Conservation (phyloP, 2,329 filamentous ascomycete species). For the Karstenula rhodostoma region DNA sequence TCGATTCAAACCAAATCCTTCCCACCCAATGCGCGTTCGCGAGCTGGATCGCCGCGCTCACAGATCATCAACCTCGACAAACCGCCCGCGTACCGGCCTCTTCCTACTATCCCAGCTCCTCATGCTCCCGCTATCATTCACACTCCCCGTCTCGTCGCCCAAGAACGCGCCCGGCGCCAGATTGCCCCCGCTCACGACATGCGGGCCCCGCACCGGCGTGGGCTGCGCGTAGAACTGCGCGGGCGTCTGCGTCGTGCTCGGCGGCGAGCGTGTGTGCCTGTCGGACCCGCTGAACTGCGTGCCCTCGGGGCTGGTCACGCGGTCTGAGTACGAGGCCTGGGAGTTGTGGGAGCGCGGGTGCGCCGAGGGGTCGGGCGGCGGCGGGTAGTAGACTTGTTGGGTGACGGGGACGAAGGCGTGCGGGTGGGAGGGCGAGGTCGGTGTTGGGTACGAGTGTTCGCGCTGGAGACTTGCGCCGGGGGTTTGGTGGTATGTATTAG, state of each 20-base stretch:
- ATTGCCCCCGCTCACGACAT: conserved; percentile 14
- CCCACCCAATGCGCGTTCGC: neutral
- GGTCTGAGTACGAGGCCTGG: conserved; percentile 17
- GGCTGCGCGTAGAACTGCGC: conserved; percentile 48
- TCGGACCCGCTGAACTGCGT: conserved; percentile 28
- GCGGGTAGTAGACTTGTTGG: conserved; percentile 40
- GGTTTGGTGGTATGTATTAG: conserved; percentile 28
- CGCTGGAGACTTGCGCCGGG: conserved; percentile 27
- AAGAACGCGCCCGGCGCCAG: neutral
- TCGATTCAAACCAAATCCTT: neutral
- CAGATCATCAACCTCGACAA: conserved; percentile 29
- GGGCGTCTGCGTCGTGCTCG: conserved; percentile 39
- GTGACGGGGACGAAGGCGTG: conserved; percentile 7
- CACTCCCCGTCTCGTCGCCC: conserved; percentile 10
- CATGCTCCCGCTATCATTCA: conserved; percentile 12
- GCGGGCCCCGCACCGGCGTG: conserved; percentile 21
- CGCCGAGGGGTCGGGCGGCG: conserved; percentile 29
- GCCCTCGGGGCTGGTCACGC: conserved; percentile 25
- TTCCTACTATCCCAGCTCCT: conserved; percentile 25
- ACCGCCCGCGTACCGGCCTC: conserved; percentile 28
- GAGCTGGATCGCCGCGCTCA: neutral
- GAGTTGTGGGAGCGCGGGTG: conserved; percentile 26
- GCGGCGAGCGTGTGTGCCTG: conserved; percentile 16
- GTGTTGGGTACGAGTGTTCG: conserved; percentile 35
- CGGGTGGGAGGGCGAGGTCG: conserved; percentile 28